Evolutionary conservation across 306 rosid genomes (phyloP), one percentile per base, ranked within the genome.

Genomic region (Oxytropis ochrocephala): DNA sequence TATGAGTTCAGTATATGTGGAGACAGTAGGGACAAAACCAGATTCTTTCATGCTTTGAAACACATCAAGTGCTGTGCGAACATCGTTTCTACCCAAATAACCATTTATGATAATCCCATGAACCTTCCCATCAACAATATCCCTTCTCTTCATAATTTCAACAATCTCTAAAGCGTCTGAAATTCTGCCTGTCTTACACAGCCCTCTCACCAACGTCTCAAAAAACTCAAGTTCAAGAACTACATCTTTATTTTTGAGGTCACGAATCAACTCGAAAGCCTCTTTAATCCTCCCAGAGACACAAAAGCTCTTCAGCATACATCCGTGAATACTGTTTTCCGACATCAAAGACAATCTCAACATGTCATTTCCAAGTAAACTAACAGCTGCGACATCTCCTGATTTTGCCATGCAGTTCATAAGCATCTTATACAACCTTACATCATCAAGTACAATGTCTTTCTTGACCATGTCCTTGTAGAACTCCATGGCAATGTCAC

Each of bases 401-500:
- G 75, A 78, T 70, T 77, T 81, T 13, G 89, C 89, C 67, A 85
- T 6, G 77, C 87, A 83, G 56, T 80, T 87, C 83, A 94, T 51
- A 7, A 94, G 74, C 75, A 76, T 63, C 82, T 80, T 80, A 72
- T 78, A 82, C 70, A 79, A 55, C 67, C 76, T 73, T 53, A 84
- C 29, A 78, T 81, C 87, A 75, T 81, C 85, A 76, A 88, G 82
- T 38, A 67, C 79, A 75, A 85, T 62, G 19, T 78, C 92, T 78
- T 94, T 82, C 77, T 39, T 64, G 47, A 79, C 52, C 96, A 87
- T 87, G 43, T 88, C 98, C 74, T 72, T 84, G 81, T 94, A 90
- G 75, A 94, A 90, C 72, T 94, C 98, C 84, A 88, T 76, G 2
- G 90, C 97, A 74, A 90, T 73, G 13, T 93, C 96, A 0, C 86